Conservation (phyloP, 106 monocot genomes). For the Narthecium ossifragum region DNA sequence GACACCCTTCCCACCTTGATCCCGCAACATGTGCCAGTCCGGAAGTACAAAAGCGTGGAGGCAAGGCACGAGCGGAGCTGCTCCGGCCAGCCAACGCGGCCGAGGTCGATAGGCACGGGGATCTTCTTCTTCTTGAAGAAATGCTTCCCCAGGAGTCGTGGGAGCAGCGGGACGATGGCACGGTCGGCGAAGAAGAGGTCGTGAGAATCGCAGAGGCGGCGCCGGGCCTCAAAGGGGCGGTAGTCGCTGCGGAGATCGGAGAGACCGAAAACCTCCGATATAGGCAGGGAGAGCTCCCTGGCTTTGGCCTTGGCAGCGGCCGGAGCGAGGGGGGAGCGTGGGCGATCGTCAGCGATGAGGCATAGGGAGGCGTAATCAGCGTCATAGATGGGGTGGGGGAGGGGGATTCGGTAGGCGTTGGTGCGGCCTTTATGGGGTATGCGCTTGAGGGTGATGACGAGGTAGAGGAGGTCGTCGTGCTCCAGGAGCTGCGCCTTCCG, state of each 20-base stretch:
- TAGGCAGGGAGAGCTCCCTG: constrained; percentile 16
- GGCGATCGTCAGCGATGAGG: constrained; percentile 36
- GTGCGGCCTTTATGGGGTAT: constrained; percentile 27
- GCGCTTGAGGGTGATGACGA: constrained; percentile 33
- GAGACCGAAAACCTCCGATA: constrained; percentile 23
- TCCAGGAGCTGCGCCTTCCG: constrained; percentile 27
- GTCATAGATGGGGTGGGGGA: constrained; percentile 37
- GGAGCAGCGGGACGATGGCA: constrained; percentile 27
- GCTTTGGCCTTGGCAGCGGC: constrained; percentile 8
- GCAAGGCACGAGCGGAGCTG: constrained; percentile 17
- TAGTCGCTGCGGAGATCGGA: constrained; percentile 36
- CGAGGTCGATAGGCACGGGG: constrained; percentile 25
- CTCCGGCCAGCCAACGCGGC: constrained; percentile 24
- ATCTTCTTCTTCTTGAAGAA: constrained; percentile 37
- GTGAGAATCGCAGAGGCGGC: constrained; percentile 27
- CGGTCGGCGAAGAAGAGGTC: constrained; percentile 49
- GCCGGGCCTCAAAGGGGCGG: constrained; percentile 26
- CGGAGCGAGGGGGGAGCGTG: constrained; percentile 10
- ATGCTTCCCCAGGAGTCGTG: constrained; percentile 23
- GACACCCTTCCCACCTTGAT: constrained; percentile 33
- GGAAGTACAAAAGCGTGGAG: constrained; percentile 20
- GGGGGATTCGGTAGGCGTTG: constrained; percentile 35
- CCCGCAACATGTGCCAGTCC: constrained; percentile 21
- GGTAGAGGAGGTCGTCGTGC: constrained; percentile 27
- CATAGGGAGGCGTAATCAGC: constrained; percentile 25